Percentiles rank a stretch among this genome's conserved stretches.
Evolutionary conservation across 2,329 filamentous ascomycete species (phyloP).

Genomic region (Whalleya microplaca): DNA sequence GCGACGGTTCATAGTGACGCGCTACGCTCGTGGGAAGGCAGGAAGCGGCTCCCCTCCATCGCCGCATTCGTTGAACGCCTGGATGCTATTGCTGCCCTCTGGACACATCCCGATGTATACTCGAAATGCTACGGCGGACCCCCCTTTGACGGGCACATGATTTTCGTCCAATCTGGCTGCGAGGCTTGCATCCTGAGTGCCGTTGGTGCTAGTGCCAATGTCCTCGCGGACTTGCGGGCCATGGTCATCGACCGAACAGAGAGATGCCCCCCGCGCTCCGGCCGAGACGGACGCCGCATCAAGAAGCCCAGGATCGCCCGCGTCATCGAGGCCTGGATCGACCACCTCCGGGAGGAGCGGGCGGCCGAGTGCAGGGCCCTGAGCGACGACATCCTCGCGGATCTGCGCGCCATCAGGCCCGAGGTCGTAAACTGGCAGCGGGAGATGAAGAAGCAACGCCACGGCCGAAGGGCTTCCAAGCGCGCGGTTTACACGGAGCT

Average conservation of each 20-base stretch:
- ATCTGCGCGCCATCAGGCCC: slow-evolving; percentile 24
- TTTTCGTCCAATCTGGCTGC: slow-evolving; percentile 45
- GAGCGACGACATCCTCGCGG: slow-evolving; percentile 25
- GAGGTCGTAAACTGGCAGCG: slow-evolving; percentile 25
- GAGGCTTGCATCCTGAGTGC: slow-evolving; percentile 57
- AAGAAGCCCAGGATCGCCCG: slow-evolving; percentile 42
- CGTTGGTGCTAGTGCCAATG: slow-evolving; percentile 47
- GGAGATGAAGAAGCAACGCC: slow-evolving; percentile 13
- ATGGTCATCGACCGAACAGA: slow-evolving; percentile 45
- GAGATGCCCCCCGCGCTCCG: slow-evolving; percentile 11
- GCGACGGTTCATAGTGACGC: slow-evolving; percentile 38
- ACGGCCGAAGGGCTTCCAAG: neutral
- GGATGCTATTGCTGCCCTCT: slow-evolving; percentile 42
- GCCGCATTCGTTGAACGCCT: slow-evolving; percentile 39
- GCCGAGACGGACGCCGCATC: neutral
- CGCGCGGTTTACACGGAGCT: slow-evolving; percentile 26
- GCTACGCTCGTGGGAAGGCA: slow-evolving; percentile 33
- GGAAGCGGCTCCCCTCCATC: slow-evolving; percentile 18
- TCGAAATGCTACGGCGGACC: slow-evolving; percentile 36
- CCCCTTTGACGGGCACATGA: slow-evolving; percentile 34
- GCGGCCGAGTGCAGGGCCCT: slow-evolving; percentile 23
- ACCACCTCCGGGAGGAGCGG: slow-evolving; percentile 33
- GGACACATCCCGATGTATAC: slow-evolving; percentile 44
- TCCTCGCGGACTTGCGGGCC: slow-evolving; percentile 51
- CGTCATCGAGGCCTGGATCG: slow-evolving; percentile 51